Evolutionary conservation across 257 asterid species (phyloP), one percentile per base, ranked within the genome.

Genomic region (Ilex aquifolium): DNA sequence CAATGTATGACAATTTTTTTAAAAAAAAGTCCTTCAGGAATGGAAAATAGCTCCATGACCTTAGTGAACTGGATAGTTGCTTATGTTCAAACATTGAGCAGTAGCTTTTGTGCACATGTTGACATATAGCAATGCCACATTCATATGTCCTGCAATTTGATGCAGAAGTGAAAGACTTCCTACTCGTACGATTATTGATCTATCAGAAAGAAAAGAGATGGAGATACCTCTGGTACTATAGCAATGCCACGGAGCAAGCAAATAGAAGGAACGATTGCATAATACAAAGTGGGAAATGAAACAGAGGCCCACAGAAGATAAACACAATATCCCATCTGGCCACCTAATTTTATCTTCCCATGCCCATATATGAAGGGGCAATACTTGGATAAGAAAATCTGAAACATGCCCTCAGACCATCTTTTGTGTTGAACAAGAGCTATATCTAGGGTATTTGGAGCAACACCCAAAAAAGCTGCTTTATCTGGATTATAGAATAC

Each of bases 381-480:
- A 52, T 81, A 83, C 69, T 77, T 81, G 69, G 93, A 87, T n/a
- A 76, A 30, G 78, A 91, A 91, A 55, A 85, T 82, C 73, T 85
- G 95, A 58, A 91, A 84, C 80, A 84, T 29, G 39, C 97, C 97
- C 58, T 82, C 91, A 2, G 80, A 71, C 97, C 97, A 91, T 72
- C 97, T 85, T 69, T 83, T 82, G 75, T 57, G 74, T 74, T 91
- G 97, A 63, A 91, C 69, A 39, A 91, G 88, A 17, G 85, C 75
- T 31, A 71, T 60, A 10, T 84, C 90, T 49, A 91, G 74, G 53
- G 80, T 77, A 46, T 77, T 75, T 6, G 96, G 89, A 53, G 84
- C 85, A 57, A 82, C 57, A 6, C 98, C 98, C 50, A 72, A 21
- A 73, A 91, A 91, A 7, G 86, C 95, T 7, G 49, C n/a, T 77